Evolutionary conservation across 352 stramenopile genomes (phyloP).

Genomic region (Blastocystis sp.): DNA sequence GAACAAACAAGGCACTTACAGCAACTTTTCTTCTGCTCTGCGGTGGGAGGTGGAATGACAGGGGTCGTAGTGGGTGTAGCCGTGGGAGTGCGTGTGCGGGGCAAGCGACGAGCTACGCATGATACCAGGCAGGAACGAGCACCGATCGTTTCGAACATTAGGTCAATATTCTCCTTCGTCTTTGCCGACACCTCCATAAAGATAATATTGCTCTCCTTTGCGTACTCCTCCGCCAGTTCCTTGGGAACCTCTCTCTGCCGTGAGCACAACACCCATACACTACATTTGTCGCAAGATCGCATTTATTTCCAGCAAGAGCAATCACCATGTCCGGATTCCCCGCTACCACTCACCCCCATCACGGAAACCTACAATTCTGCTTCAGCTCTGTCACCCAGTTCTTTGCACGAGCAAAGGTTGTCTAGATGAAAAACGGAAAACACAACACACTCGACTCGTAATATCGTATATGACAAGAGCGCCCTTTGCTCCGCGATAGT

Average conservation of each 20-base stretch:
- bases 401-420: conserved; percentile 84
- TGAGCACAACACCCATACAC: not conserved
- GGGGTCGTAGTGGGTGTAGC: not conserved
- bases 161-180: conserved; percentile 80
- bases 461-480: conserved; percentile 97
- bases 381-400: conserved; percentile 88
- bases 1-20: conserved; percentile 29
- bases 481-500: conserved; percentile 90
- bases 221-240: conserved; percentile 77
- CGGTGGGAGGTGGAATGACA: not conserved
- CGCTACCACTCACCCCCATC: not conserved
- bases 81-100: conserved; percentile 17
- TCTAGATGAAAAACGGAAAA: conserved; percentile 64
- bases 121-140: not conserved
- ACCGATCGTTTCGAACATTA: conserved; percentile 77
- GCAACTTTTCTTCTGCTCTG: conserved; percentile 57
- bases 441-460: conserved; percentile 68
- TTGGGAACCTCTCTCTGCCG: conserved; percentile 72
- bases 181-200: conserved; percentile 68
- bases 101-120: conserved; percentile 39
- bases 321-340: conserved; percentile 80
- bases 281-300: conserved; percentile 77
- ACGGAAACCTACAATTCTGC: conserved; percentile 72
- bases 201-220: conserved; percentile 79
- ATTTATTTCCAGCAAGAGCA: conserved; percentile 85